Evolutionary conservation across 768 basidiomycete genomes (phyloP).

Genomic region (Leccinum variicolor): DNA sequence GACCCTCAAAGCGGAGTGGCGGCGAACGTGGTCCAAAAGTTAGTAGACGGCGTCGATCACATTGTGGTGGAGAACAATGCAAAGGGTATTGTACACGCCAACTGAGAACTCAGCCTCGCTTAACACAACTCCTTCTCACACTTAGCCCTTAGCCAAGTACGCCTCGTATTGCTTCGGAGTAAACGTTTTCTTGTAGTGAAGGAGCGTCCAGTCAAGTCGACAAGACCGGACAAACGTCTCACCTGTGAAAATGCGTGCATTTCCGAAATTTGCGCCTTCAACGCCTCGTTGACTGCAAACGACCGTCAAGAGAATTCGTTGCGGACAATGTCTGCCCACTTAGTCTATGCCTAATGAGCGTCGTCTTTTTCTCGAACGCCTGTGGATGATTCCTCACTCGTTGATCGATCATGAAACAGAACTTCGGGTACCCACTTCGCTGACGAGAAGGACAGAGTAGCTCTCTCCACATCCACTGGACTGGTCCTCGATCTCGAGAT

Average conservation of each 20-base stretch:
- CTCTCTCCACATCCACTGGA: conserved; percentile 82
- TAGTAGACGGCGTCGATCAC: not conserved
- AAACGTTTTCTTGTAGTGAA: conserved; percentile 57
- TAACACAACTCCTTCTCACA: not conserved
- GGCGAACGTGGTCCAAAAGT: conserved; percentile 1
- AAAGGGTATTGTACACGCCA: not conserved
- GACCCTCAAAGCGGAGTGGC: not conserved
- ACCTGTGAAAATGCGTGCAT: conserved; percentile 93
- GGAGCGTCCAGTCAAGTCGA: not conserved
- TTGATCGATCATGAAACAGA: not conserved
- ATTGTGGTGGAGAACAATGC: conserved; percentile 4
- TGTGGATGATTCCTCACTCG: conserved; percentile 23
- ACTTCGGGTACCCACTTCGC: conserved; percentile 50
- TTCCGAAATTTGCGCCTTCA: conserved; percentile 71
- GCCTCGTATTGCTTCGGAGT: conserved; percentile 66
- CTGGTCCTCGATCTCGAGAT: conserved; percentile 72
- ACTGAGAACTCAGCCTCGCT: not conserved
- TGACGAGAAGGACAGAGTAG: conserved; percentile 73
- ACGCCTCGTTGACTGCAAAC: conserved; percentile 63
- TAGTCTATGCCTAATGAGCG: conserved; percentile 70
- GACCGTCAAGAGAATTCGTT: conserved; percentile 4
- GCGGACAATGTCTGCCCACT: conserved; percentile 40
- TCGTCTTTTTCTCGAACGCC: conserved; percentile 77
- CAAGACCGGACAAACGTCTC: conserved; percentile 3
- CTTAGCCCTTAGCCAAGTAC: conserved; percentile 34